These are phyloP conservation scores for Paraglomus brasilianum DNA, from an alignment of 192 early-diverging fungal genomes.

Conservation along the genomic window DNA sequence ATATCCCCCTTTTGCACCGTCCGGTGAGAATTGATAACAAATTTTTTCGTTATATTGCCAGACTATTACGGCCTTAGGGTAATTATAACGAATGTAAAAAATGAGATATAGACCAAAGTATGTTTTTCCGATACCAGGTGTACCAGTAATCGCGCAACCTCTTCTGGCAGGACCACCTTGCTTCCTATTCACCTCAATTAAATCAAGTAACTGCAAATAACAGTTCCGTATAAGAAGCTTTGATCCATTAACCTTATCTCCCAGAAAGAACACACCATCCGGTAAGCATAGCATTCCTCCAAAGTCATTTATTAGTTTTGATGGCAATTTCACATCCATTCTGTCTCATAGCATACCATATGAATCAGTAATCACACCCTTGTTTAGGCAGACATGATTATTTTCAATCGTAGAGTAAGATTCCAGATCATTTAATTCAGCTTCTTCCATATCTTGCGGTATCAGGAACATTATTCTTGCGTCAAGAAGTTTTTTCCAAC, in stretches of 20 bases:
- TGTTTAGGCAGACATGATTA: neutral
- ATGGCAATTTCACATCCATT: neutral
- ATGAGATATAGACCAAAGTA: slow-evolving; percentile 22
- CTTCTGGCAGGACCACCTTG: neutral
- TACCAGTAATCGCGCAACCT: slow-evolving; percentile 7
- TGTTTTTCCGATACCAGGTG: slow-evolving; percentile 15
- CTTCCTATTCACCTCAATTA: neutral
- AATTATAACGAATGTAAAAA: slow-evolving; percentile 6
- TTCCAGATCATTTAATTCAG: neutral
- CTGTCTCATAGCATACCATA: neutral
- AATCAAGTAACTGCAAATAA: slow-evolving; percentile 1
- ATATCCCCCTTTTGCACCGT: slow-evolving; percentile 1
- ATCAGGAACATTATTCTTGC: slow-evolving; percentile 22
- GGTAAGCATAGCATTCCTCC: slow-evolving; percentile 13
- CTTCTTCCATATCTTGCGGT: slow-evolving; percentile 5
- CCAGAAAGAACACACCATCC: slow-evolving; percentile 3
- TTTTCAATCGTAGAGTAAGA: neutral
- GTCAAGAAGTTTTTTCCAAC: slow-evolving; percentile 23
- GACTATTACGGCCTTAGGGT: slow-evolving; percentile 5
- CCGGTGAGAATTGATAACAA: slow-evolving; percentile 10
- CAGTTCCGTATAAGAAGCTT: slow-evolving; percentile 11
- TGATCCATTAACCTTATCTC: neutral
- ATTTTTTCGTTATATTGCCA: neutral
- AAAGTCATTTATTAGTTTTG: neutral
- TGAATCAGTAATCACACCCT: neutral